Conservation (phyloP, 1,284 basidiomycete species). For the Phenoliferia sp. region DNA sequence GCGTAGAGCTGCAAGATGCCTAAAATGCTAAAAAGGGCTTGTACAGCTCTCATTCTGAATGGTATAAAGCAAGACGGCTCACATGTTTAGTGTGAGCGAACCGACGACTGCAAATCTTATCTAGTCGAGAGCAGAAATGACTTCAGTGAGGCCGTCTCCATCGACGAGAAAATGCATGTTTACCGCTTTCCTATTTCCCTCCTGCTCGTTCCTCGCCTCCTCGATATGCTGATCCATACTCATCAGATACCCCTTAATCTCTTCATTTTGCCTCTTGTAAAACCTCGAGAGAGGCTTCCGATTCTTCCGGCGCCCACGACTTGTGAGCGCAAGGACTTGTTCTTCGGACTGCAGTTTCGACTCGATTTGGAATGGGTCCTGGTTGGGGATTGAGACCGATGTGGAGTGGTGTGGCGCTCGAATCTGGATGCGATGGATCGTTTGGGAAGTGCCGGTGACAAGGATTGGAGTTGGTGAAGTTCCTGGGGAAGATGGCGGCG, state of each 20-base stretch:
- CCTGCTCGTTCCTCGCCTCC: constrained; percentile 62
- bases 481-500: too few relatives aligned
- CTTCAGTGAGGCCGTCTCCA: not conserved
- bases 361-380: constrained; percentile 33
- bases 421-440: not conserved
- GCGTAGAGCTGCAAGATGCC: constrained; percentile 56
- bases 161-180: constrained; percentile 29
- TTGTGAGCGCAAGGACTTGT: constrained; percentile 56
- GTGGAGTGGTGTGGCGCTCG: not conserved
- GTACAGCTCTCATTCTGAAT: too few relatives aligned
- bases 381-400: not conserved
- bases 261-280: constrained; percentile 65
- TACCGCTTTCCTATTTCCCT: constrained; percentile 61
- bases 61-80: not conserved
- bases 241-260: constrained; percentile 78
- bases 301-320: constrained; percentile 52
- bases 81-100: constrained; percentile 70
- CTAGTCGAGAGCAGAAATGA: constrained; percentile 13
- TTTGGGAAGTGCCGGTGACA: too few relatives aligned
- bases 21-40: constrained; percentile 22
- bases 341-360: constrained; percentile 51
- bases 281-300: constrained; percentile 47
- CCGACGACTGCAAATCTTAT: constrained; percentile 70
- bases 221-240: constrained; percentile 78
- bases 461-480: too few relatives aligned